Evolutionary conservation across 306 rosid genomes (phyloP), one percentile per base, ranked within the genome.

Genomic region (Rosa rugosa): DNA sequence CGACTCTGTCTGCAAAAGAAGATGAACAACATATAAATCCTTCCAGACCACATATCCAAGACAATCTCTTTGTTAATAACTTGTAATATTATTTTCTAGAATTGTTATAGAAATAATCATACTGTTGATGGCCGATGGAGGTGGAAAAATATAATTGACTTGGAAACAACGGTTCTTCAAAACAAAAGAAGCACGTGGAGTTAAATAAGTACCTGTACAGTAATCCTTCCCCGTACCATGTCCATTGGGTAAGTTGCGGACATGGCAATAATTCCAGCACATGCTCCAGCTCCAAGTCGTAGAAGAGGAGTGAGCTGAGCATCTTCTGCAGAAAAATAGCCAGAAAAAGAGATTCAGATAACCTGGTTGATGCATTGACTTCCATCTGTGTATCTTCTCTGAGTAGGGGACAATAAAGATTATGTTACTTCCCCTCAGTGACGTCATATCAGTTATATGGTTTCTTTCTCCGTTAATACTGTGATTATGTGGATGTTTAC

Each of bases 161-260:
- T 68, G 36, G 60, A 75, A 44, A 46, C 11, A 38, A 25, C 0
- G 38, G 11, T 23, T 60, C 65, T 54, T 71, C 23, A 56, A 72
- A 68, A 62, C 17, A 72, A 34, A n/a, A 22, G n/a, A 68, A 79
- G 64, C 18, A 50, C n/a, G 75, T 57, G 68, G 66, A 63, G 73
- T 6, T 63, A 46, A 78, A 76, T 7, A 67, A 70, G 46, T 80
- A 96, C 99, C 99, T 96, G 99, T 51, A 96, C 99, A 41, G 99
- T 96, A 80, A 96, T 80, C 86, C 99, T 85, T 81, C 99, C 99
- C 76, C 99, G 98, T 65, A 96, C 99, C 99, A 96, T 91, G 88
- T 96, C 99, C 98, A 96, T 91, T 23, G 99, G 99, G 86, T 96
- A 96, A 47, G 99, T 96, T 75, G 99, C 99, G 57, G 99, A 96